Conservation (phyloP, 371 early-diverging fungal genomes). For the Vairimorpha necatrix region DNA sequence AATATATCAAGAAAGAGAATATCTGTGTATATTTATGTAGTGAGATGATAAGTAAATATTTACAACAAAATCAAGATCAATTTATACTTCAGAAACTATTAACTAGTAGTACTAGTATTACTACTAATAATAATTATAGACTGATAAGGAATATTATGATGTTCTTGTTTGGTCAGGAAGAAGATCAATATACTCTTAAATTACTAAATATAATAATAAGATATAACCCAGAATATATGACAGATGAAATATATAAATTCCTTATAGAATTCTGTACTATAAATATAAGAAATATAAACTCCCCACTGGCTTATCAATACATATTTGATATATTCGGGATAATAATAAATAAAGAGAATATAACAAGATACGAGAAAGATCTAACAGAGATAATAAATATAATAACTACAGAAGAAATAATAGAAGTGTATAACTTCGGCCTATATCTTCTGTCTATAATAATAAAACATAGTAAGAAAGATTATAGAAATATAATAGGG, state of each 20-base stretch:
- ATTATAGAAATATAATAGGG: constrained; percentile 18
- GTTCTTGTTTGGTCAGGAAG: constrained; percentile 9
- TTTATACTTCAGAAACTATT: neutral
- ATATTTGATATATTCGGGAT: constrained; percentile 29
- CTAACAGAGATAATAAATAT: neutral
- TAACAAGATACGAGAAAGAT: neutral
- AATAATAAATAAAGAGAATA: constrained; percentile 1
- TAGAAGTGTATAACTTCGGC: constrained; percentile 17
- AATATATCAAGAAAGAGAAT: constrained; percentile 11
- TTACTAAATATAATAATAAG: constrained; percentile 27
- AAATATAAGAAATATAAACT: constrained; percentile 28
- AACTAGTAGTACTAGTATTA: neutral
- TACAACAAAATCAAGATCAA: neutral
- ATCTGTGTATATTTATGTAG: constrained; percentile 16
- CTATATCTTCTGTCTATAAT: constrained; percentile 23
- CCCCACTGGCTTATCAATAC: constrained; percentile 8
- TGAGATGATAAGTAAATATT: neutral
- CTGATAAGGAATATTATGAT: neutral
- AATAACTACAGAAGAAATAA: constrained; percentile 24
- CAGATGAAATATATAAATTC: neutral
- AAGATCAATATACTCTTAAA: constrained; percentile 34
- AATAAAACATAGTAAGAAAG: neutral
- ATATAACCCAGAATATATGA: neutral
- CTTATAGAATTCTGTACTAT: constrained; percentile 1
- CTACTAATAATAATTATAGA: neutral